phyloP scores from a whole-genome alignment of 2,329 filamentous ascomycete genomes.

The Plectosphaerella sp. region DNA sequence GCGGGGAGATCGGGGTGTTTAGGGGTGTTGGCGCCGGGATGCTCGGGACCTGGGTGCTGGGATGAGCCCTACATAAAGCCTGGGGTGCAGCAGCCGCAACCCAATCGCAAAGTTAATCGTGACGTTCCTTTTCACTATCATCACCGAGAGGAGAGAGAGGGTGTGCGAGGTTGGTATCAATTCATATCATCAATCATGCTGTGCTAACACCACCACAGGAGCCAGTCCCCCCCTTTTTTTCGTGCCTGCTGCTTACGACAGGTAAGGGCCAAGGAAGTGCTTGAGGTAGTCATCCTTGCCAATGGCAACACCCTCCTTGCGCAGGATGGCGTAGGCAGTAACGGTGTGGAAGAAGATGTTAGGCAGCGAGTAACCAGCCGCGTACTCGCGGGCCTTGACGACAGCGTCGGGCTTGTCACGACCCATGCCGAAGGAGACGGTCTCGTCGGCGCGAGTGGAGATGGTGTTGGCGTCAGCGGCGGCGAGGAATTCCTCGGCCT shows the following conservation, averaged over 20 bases:
- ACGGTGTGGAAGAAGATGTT: conserved; percentile 62
- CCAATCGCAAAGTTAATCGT: no score
- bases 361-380: conserved; percentile 17
- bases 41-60: no score
- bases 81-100: no score
- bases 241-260: conserved; percentile 1
- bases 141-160: no score
- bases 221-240: neutral
- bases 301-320: conserved; percentile 56
- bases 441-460: conserved; percentile 22
- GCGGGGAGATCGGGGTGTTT: no score
- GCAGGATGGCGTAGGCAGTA: conserved; percentile 56
- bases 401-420: conserved; percentile 17
- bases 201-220: no score
- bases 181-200: no score
- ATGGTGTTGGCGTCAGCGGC: conserved; percentile 26
- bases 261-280: conserved; percentile 24
- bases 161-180: no score
- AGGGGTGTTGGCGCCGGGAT: no score
- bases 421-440: conserved; percentile 17
- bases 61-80: no score
- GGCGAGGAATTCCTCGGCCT: conserved; percentile 20
- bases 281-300: conserved; percentile 54
- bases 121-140: no score
- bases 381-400: conserved; percentile 16